Conservation (phyloP, 129 eudicot genomes). For the Lonicera japonica region DNA sequence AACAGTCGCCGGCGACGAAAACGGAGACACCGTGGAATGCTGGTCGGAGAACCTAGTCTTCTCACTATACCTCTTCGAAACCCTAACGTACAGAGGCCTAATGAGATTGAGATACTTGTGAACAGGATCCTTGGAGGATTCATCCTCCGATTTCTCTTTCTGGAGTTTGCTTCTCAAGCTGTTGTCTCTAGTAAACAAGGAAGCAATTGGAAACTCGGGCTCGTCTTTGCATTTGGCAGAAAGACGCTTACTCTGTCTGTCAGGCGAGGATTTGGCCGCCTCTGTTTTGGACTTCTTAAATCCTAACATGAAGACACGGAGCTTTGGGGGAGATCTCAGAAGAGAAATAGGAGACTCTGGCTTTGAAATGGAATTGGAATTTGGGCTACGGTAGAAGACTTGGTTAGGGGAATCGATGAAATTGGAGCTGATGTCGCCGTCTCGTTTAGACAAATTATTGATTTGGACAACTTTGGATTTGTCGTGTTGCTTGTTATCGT, state of each 20-base stretch:
- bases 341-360: slow-evolving; percentile 48
- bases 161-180: slow-evolving; percentile 45
- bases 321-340: slow-evolving; percentile 34
- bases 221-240: slow-evolving; percentile 28
- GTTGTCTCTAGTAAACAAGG: slow-evolving; percentile 39
- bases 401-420: slow-evolving; percentile 25
- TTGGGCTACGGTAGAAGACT: slow-evolving; percentile 17
- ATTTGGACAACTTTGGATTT: background rate
- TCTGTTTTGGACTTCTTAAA: slow-evolving; percentile 32
- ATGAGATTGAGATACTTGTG: slow-evolving; percentile 53
- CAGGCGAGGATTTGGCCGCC: slow-evolving; percentile 1
- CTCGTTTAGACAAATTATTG: slow-evolving; percentile 15
- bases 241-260: slow-evolving; percentile 21
- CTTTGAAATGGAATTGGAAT: slow-evolving; percentile 18
- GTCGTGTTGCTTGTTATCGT: slow-evolving; percentile 5
- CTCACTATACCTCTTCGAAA: slow-evolving; percentile 31
- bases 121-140: slow-evolving; percentile 30
- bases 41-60: slow-evolving; percentile 30
- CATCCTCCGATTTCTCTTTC: slow-evolving; percentile 26
- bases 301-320: slow-evolving; percentile 39
- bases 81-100: slow-evolving; percentile 45
- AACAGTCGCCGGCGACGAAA: slow-evolving; percentile 45
- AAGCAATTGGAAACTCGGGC: slow-evolving; percentile 22
- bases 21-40: slow-evolving; percentile 29
- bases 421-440: slow-evolving; percentile 11